phyloP scores from a whole-genome alignment of 768 basidiomycete species.

The Amanita jacksonii region DNA sequence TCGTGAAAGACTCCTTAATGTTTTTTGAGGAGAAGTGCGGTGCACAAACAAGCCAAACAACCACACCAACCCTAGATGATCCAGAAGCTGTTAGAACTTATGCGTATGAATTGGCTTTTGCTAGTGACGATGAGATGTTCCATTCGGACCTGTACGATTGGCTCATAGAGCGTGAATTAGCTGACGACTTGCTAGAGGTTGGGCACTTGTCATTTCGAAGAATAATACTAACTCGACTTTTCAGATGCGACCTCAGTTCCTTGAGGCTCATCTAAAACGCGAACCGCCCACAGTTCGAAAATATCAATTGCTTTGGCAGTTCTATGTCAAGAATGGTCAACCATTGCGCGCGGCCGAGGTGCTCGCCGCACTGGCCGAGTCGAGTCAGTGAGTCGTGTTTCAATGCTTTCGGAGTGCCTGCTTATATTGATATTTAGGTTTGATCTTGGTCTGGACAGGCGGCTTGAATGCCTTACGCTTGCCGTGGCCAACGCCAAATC shows the following conservation, averaged over 20 bases:
- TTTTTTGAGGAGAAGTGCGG: conserved; percentile 64
- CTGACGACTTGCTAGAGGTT: conserved; percentile 88
- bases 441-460: conserved; percentile 55
- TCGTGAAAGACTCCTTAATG: conserved; percentile 72
- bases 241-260: conserved; percentile 78
- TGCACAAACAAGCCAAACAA: conserved; percentile 13
- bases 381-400: conserved; percentile 51
- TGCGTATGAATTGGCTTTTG: conserved; percentile 81
- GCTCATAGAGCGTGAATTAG: conserved; percentile 70
- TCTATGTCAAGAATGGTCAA: conserved; percentile 88
- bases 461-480: conserved; percentile 87
- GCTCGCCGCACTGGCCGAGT: conserved; percentile 74
- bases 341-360: conserved; percentile 84
- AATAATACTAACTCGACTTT: conserved; percentile 1
- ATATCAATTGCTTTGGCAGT: conserved; percentile 91
- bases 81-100: conserved; percentile 69
- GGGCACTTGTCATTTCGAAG: conserved; percentile 2
- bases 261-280: conserved; percentile 80
- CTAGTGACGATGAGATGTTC: conserved; percentile 85
- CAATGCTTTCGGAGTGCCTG: background rate
- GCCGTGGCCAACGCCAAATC: conserved; percentile 96
- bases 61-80: conserved; percentile 30
- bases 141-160: conserved; percentile 93
- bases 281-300: conserved; percentile 77
- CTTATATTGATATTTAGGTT: conserved; percentile 35